Evolutionary conservation across 805 yeast genomes (phyloP).

Genomic region (Lipomyces starkeyi): DNA sequence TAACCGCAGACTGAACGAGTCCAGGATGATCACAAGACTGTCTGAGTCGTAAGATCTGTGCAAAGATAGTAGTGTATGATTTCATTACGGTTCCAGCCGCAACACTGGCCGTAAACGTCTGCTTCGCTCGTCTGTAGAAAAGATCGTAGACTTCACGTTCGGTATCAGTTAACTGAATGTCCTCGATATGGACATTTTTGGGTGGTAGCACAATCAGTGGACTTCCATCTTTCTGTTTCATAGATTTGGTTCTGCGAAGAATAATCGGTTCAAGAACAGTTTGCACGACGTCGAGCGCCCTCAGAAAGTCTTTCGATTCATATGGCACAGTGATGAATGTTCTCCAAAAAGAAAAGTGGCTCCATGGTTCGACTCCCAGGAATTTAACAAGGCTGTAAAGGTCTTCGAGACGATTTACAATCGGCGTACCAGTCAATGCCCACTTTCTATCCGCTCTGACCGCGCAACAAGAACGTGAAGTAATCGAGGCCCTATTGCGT

Average conservation of each 20-base stretch:
- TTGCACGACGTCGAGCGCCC: slow-evolving; percentile 83
- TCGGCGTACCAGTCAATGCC: slow-evolving; percentile 93
- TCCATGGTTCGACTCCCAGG: slow-evolving; percentile 87
- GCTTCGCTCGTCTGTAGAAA: slow-evolving; percentile 69
- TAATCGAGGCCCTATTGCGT: slow-evolving; percentile 75
- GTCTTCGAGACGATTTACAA: slow-evolving; percentile 86
- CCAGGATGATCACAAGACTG: slow-evolving; percentile 88
- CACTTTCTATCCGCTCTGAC: slow-evolving; percentile 72
- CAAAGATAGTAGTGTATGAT: slow-evolving; percentile 76
- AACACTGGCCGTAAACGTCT: slow-evolving; percentile 43
- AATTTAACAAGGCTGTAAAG: slow-evolving; percentile 77
- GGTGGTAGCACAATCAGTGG: slow-evolving; percentile 78
- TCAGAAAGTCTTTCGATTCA: slow-evolving; percentile 69
- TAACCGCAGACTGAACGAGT: slow-evolving; percentile 55
- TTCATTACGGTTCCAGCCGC: slow-evolving; percentile 66
- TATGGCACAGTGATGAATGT: slow-evolving; percentile 84
- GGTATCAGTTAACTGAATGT: slow-evolving; percentile 65
- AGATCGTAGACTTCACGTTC: slow-evolving; percentile 72
- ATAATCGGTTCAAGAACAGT: slow-evolving; percentile 83
- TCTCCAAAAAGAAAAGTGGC: slow-evolving; percentile 83
- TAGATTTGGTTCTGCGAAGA: slow-evolving; percentile 82
- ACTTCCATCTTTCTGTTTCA: slow-evolving; percentile 75
- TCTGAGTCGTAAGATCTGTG: slow-evolving; percentile 80
- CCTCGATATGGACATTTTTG: slow-evolving; percentile 73
- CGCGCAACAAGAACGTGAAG: slow-evolving; percentile 77